These are phyloP conservation scores for Apiotrichum akiyoshidainum DNA, from an alignment of 1,284 basidiomycete species.

Conservation along the genomic window DNA sequence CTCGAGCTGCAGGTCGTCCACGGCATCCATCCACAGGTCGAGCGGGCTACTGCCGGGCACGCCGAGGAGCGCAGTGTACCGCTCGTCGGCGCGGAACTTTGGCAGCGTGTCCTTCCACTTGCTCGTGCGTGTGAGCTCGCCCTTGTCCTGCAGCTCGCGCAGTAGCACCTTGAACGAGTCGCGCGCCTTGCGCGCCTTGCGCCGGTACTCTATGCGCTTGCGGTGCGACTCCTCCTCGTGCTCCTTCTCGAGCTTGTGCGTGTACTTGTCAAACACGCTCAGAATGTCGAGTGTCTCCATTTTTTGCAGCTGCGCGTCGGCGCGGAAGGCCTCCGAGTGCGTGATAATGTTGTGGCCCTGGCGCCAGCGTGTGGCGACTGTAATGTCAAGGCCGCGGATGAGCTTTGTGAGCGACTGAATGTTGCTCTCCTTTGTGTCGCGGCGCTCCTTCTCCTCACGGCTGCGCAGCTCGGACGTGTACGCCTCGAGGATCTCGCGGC, in stretches of 20 bases:
- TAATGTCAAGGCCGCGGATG: conserved; percentile 77
- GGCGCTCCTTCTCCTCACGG: conserved; percentile 67
- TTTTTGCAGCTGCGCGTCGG: conserved; percentile 68
- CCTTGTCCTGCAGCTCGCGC: conserved; percentile 62
- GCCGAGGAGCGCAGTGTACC: conserved; percentile 82
- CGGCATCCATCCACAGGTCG: conserved; percentile 91
- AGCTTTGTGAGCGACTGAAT: conserved; percentile 72
- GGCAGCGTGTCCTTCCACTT: conserved; percentile 91
- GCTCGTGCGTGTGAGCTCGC: conserved; percentile 71
- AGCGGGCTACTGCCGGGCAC: conserved; percentile 89
- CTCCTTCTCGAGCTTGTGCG: conserved; percentile 78
- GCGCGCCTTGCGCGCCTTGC: conserved; percentile 77
- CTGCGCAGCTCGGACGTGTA: conserved; percentile 77
- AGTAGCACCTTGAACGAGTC: conserved; percentile 83
- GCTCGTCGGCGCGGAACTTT: conserved; percentile 67
- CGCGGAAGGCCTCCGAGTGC: conserved; percentile 71
- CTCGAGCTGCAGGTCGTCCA: conserved; percentile 80
- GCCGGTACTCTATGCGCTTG: conserved; percentile 72
- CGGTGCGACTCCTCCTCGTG: conserved; percentile 77
- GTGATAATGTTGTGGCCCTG: conserved; percentile 70
- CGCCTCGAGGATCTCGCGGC: conserved; percentile 81
- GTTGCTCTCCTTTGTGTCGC: conserved; percentile 68
- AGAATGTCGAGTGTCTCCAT: conserved; percentile 85
- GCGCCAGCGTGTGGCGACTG: conserved; percentile 84
- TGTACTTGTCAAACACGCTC: conserved; percentile 86